A percentile compares a stretch with the other conserved stretches of the same genome.
phyloP scores from a whole-genome alignment of 495 filamentous ascomycete species.

The Astrocystis sublimbata region DNA sequence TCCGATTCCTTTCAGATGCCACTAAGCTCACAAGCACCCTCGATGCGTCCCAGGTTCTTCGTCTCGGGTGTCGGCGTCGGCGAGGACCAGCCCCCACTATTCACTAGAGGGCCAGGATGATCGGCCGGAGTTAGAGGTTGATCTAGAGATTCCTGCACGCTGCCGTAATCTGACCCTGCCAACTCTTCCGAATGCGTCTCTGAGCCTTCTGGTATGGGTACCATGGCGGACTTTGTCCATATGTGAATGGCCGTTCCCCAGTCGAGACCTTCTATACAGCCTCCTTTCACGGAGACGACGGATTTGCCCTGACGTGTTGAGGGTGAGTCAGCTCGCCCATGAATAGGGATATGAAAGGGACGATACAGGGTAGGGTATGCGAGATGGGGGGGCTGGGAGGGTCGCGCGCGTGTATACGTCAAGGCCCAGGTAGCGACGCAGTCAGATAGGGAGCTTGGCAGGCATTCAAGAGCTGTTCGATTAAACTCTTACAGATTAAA shows the following conservation, averaged over 20 bases:
- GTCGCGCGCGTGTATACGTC: neutral
- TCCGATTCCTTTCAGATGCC: too few species aligned
- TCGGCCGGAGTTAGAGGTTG: constrained; percentile 42
- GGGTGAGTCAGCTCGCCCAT: neutral
- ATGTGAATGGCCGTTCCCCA: constrained; percentile 60
- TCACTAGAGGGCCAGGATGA: constrained; percentile 27
- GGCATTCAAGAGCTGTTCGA: too few species aligned
- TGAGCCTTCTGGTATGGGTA: constrained; percentile 61
- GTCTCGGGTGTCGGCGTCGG: constrained; percentile 1
- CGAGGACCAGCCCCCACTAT: constrained; percentile 22
- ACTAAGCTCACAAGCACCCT: constrained; percentile 31
- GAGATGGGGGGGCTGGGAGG: neutral
- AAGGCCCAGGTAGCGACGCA: too few species aligned
- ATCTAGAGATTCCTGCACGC: constrained; percentile 40
- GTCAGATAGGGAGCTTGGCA: too few species aligned
- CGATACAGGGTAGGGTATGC: too few species aligned
- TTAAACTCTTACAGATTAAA: too few species aligned
- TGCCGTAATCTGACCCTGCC: constrained; percentile 37
- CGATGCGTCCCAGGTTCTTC: neutral
- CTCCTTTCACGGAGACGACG: constrained; percentile 61
- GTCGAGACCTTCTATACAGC: constrained; percentile 60
- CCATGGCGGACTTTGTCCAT: constrained; percentile 62
- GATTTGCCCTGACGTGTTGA: constrained; percentile 41
- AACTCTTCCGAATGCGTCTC: constrained; percentile 50
- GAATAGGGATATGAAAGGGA: neutral